Base-by-base conservation (phyloP, 73 alveolate genomes). In the Diophrys sp. region DNA sequence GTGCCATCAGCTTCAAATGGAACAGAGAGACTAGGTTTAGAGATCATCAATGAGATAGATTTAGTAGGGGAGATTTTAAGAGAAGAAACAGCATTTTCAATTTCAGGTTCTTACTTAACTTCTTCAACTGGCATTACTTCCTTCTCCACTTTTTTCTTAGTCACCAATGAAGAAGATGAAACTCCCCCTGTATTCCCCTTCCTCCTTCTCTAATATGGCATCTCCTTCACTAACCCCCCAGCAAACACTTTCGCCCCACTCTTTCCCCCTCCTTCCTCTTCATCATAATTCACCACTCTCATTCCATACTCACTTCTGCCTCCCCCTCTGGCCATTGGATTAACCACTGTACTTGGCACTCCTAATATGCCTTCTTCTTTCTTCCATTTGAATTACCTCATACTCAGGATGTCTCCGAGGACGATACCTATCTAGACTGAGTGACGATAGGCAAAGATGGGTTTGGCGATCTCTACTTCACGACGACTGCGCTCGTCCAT, bases 161-260 rank as follows among this genome's bases (percentile, higher is more conserved):
- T 18, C 62, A 44, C 62, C 18, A 11, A 18, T 18, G 5, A 5
- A 44, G 5, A 44, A 5, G 18, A 5, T 44, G n/a, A 18, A 18
- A 44, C 5, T 18, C 18, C 5, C 62, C 62, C 62, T 44, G 62
- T 18, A 11, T 24, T 66, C 23, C 23, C 23, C 23, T 66, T 66
- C 23, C 33, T 8, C 5, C 33, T 5, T 11, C 30, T 5, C 23
- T 5, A 28, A 66, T 44, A 73, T n/a, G 80, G 57, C 28, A 73
- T 28, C 26, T 73, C 80, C 1, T 73, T 73, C 1, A 73, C 57
- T 31, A 73, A 31, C 23, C 54, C 80, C 33, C 80, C 57, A 1
- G 57, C 80, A n/a, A 67, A 73, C 31, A 44, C 69, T 29, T 44
- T 62, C 27, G 69, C 18, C 5, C 62, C 62, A 11, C 18, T 44